Evolutionary conservation across 257 asterid genomes (phyloP).

Genomic region (Verbascum thapsus): DNA sequence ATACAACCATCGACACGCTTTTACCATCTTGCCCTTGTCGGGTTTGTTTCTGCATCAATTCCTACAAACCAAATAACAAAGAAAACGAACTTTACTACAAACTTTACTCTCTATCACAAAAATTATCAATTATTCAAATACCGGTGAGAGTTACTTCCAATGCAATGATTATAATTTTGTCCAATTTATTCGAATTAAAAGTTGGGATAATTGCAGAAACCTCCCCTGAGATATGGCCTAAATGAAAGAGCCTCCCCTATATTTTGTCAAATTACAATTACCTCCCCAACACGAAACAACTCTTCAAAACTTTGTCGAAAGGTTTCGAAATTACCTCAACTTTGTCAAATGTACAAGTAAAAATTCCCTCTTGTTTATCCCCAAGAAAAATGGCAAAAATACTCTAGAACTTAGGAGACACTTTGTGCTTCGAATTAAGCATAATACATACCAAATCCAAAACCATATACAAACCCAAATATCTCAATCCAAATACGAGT

Average conservation of each 20-base stretch:
- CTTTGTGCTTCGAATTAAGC: no score
- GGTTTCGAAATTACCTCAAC: no score
- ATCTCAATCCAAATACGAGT: no score
- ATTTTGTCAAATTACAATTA: not conserved
- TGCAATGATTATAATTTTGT: not conserved
- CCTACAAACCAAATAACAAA: slow-evolving; percentile 38
- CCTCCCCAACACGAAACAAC: not conserved
- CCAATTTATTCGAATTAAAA: not conserved
- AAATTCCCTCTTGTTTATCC: no score
- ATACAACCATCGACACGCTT: slow-evolving; percentile 39
- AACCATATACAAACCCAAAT: no score
- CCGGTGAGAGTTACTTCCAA: not conserved
- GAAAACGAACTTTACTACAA: not conserved
- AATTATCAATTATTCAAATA: slow-evolving; percentile 10
- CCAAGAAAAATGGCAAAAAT: no score
- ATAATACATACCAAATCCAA: no score
- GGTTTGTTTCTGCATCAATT: slow-evolving; percentile 41
- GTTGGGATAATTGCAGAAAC: not conserved
- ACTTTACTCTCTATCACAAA: not conserved
- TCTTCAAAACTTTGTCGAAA: no score
- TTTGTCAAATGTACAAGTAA: no score
- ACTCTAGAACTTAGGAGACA: no score
- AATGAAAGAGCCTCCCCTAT: no score
- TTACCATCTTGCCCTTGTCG: slow-evolving; percentile 41
- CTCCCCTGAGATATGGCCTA: slow-evolving; percentile 2